Evolutionary conservation across 2,329 filamentous ascomycete genomes (phyloP), one percentile per base, ranked within the genome.

Genomic region (Apiospora koreana): DNA sequence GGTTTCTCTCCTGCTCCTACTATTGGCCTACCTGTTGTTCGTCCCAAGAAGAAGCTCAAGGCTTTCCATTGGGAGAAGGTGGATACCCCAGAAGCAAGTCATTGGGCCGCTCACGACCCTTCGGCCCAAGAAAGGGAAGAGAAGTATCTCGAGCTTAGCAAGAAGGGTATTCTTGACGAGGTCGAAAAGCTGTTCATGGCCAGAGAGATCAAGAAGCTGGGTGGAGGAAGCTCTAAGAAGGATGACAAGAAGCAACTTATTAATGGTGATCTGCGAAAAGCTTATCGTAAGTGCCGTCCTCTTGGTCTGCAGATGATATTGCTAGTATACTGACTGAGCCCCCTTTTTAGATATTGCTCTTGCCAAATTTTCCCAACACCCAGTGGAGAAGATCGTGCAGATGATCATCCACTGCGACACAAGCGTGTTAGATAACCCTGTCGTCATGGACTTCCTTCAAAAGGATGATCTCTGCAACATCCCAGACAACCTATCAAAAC

Each of bases 31-130:
- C 92, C 94, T 45, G 93, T 94, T 72, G 93, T 94, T 68, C 87
- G 95, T 76, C 94, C 96, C 28, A 98, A 98, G 89, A 98, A 97
- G 90, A 99, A 98, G 87, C 94, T 99, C 81, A 99, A 99, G 89
- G 95, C 95, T 71, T 87, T 99, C 75, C 96, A 99, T 84, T 98
- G 96, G 95, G 96, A 99, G 83, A 98, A 98, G 86, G 94, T 99
- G 69, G 96, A 99, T 81, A 89, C 93, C 68, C 93, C 94, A 28
- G 91, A 96, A 79, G 93, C 94, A 67, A 98, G 95, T 69, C 93
- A 98, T 76, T 98, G 95, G 95, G 95, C 94, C 43, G 88, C 90
- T 9, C 94, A 97, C 80, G 89, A 93, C 41, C 92, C 94, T 6
- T 97, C 94, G n/a, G 89, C 91, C 5, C 92, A 97, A 79, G 93